These are phyloP conservation scores for Phytophthora chlamydospora DNA, from an alignment of 352 stramenopile species.

Conservation along the genomic window DNA sequence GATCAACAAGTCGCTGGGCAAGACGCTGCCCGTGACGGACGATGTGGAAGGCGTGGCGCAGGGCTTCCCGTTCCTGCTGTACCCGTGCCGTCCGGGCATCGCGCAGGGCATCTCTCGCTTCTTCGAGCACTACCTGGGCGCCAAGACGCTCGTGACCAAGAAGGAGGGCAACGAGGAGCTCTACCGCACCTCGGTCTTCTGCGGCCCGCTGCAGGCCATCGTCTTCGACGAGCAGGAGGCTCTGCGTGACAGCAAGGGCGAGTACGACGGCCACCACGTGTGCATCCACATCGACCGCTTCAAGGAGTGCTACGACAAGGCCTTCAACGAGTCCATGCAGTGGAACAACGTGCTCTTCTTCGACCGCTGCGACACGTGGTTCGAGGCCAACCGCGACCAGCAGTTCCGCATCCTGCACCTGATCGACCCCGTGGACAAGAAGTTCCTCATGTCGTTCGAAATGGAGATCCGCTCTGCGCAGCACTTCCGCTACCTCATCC, in stretches of 20 bases:
- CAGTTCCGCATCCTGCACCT: slow-evolving; percentile 78
- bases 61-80: slow-evolving; percentile 65
- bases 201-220: slow-evolving; percentile 62
- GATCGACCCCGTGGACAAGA: slow-evolving; percentile 66
- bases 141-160: slow-evolving; percentile 54
- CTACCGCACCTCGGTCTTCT: slow-evolving; percentile 53
- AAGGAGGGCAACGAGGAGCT: slow-evolving; percentile 45
- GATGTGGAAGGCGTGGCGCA: slow-evolving; percentile 52
- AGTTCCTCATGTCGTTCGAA: slow-evolving; percentile 70
- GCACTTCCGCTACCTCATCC: slow-evolving; percentile 74
- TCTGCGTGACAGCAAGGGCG: slow-evolving; percentile 56
- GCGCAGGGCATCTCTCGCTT: slow-evolving; percentile 66
- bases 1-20: slow-evolving; percentile 63
- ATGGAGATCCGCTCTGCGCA: slow-evolving; percentile 74
- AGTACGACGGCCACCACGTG: slow-evolving; percentile 79
- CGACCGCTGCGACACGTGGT: slow-evolving; percentile 73
- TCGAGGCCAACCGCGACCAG: slow-evolving; percentile 65
- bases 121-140: slow-evolving; percentile 71
- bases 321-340: slow-evolving; percentile 61
- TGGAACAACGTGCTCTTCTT: slow-evolving; percentile 82
- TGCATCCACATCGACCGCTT: slow-evolving; percentile 80
- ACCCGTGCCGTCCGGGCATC: slow-evolving; percentile 62
- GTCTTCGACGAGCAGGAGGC: slow-evolving; percentile 68
- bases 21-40: slow-evolving; percentile 52
- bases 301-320: slow-evolving; percentile 66